phyloP scores from a whole-genome alignment of 2,329 filamentous ascomycete genomes.

The Didymosphaeria variabile region DNA sequence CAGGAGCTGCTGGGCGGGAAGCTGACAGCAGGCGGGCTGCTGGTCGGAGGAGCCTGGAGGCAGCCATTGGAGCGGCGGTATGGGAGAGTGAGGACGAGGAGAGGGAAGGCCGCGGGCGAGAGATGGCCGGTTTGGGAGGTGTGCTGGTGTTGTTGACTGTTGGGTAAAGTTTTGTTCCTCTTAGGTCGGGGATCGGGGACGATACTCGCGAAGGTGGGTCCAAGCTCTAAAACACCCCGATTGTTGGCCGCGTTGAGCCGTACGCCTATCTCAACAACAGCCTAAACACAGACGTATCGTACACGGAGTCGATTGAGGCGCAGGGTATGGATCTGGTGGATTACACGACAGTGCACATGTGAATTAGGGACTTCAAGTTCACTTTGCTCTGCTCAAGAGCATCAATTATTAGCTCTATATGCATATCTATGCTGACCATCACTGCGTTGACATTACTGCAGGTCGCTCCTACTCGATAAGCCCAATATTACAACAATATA shows the following conservation, averaged over 20 bases:
- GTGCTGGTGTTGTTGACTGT: slow-evolving; percentile 36
- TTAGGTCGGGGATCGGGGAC: slow-evolving; percentile 18
- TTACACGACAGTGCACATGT: background rate
- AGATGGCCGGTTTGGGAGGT: slow-evolving; percentile 35
- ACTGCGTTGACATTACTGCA: slow-evolving; percentile 15
- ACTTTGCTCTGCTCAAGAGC: background rate
- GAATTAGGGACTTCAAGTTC: background rate
- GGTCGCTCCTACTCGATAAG: slow-evolving; percentile 4
- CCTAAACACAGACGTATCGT: background rate
- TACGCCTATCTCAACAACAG: background rate
- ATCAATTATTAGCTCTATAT: slow-evolving; percentile 10
- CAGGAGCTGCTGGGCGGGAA: slow-evolving; percentile 59
- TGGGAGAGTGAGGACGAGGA: slow-evolving; percentile 25
- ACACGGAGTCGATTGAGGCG: background rate
- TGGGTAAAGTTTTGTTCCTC: slow-evolving; percentile 29
- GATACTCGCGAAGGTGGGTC: slow-evolving; percentile 14
- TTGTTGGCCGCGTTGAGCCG: background rate
- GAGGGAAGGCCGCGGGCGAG: slow-evolving; percentile 34
- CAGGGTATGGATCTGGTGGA: background rate
- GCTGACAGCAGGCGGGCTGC: slow-evolving; percentile 69
- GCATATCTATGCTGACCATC: slow-evolving; percentile 13
- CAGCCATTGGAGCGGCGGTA: slow-evolving; percentile 59
- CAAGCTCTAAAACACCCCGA: background rate
- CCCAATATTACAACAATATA: slow-evolving; percentile 13
- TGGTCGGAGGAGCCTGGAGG: slow-evolving; percentile 70